Conservation (phyloP, 1,284 basidiomycete species). For the Ganoderma boninense region DNA sequence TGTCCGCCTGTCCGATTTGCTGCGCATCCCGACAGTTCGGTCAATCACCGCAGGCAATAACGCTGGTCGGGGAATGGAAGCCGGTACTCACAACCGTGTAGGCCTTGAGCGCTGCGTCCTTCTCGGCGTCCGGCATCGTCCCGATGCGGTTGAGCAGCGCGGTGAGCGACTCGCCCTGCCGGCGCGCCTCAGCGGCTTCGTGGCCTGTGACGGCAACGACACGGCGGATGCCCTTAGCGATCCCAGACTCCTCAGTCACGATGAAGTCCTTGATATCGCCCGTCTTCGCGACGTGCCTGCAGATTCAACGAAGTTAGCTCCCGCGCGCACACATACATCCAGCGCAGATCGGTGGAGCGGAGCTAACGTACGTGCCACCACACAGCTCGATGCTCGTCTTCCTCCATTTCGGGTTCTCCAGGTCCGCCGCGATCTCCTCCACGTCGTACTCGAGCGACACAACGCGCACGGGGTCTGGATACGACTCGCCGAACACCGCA, state of each 20-base stretch:
- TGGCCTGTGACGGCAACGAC: conserved; percentile 95
- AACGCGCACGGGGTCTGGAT: conserved; percentile 97
- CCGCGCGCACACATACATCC: neutral
- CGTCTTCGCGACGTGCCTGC: conserved; percentile 91
- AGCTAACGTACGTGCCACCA: conserved; percentile 87
- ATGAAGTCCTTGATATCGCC: conserved; percentile 97
- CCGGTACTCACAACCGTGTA: conserved; percentile 72
- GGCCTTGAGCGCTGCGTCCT: conserved; percentile 87
- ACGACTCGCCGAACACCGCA: conserved; percentile 98
- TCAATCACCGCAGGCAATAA: neutral
- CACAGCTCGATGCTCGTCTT: conserved; percentile 96
- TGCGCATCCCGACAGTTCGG: conserved; percentile 41
- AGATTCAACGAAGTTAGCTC: conserved; percentile 8
- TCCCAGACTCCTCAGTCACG: conserved; percentile 95
- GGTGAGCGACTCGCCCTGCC: conserved; percentile 73
- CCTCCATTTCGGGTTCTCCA: conserved; percentile 92
- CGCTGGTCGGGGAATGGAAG: neutral
- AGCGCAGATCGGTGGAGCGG: neutral
- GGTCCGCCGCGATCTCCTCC: conserved; percentile 86
- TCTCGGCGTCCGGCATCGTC: conserved; percentile 75
- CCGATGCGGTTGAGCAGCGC: conserved; percentile 75
- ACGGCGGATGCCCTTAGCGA: conserved; percentile 97
- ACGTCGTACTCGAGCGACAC: conserved; percentile 91
- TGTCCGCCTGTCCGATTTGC: conserved; percentile 92
- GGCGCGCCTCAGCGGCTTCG: conserved; percentile 86